A percentile compares a stretch with the other conserved stretches of the same genome.
phyloP scores from a whole-genome alignment of 345 rosid species.

The Erucastrum elatum region DNA sequence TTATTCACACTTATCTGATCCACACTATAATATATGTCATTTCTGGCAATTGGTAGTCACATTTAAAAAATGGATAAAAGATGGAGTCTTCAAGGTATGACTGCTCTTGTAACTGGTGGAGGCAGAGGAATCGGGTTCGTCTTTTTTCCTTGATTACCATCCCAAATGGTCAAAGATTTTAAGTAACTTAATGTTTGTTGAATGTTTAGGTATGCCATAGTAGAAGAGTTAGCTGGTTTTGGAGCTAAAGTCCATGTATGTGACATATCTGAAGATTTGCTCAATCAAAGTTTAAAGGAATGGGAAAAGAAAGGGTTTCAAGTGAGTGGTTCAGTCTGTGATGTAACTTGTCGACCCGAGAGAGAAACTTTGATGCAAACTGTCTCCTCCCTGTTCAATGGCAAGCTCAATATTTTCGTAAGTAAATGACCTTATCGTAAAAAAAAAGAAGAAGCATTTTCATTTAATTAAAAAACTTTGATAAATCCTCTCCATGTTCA shows the following conservation, averaged over 20 bases:
- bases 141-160: not conserved
- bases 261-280: not conserved
- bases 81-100: conserved; percentile 54
- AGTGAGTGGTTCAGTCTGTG: conserved; percentile 32
- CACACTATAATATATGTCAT: not conserved
- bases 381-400: conserved; percentile 3
- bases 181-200: not conserved
- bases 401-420: conserved; percentile 26
- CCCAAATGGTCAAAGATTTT: not conserved
- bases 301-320: conserved; percentile 34
- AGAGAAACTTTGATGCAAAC: conserved; percentile 22
- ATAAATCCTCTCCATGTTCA: not conserved
- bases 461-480: not conserved
- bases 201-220: conserved; percentile 22
- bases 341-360: conserved; percentile 17
- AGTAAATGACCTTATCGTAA: not conserved
- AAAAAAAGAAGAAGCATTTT: not conserved
- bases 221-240: conserved; percentile 23
- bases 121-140: conserved; percentile 42
- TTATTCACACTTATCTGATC: not conserved
- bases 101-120: conserved; percentile 53
- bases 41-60: not conserved
- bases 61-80: conserved; percentile 31
- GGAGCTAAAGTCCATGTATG: conserved; percentile 25
- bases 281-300: conserved; percentile 12